Conservation (phyloP, 768 basidiomycete species). For the Butyriboletus loyo region DNA sequence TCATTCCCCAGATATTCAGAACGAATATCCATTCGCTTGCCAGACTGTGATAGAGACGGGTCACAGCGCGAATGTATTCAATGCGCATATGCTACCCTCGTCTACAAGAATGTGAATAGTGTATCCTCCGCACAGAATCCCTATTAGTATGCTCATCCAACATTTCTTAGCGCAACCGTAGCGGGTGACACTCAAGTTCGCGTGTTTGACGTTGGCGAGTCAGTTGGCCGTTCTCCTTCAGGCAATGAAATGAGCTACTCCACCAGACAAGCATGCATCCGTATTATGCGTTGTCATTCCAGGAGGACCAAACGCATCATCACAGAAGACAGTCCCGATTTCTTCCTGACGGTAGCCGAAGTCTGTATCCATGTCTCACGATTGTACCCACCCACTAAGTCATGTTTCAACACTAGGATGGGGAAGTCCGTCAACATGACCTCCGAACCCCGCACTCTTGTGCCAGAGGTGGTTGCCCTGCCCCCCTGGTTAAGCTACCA, state of each 20-base stretch:
- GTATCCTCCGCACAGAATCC: constrained; percentile 13
- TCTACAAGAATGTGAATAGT: constrained; percentile 70
- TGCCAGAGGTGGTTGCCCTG: constrained; percentile 52
- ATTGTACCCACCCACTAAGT: constrained; percentile 10
- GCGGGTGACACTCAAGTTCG: constrained; percentile 75
- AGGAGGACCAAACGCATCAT: constrained; percentile 75
- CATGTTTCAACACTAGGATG: constrained; percentile 55
- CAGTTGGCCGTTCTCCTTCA: constrained; percentile 35
- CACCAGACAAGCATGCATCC: constrained; percentile 46
- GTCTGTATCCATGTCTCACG: constrained; percentile 34
- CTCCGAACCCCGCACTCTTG: constrained; percentile 71
- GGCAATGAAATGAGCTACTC: constrained; percentile 46
- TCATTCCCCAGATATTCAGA: constrained; percentile 28
- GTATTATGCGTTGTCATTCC: constrained; percentile 65
- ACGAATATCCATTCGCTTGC: constrained; percentile 64
- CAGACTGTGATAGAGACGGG: constrained; percentile 72
- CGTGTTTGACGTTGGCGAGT: constrained; percentile 66
- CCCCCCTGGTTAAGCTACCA: constrained; percentile 64
- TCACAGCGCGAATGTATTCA: constrained; percentile 84
- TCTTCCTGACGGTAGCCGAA: constrained; percentile 79
- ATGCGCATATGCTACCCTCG: constrained; percentile 72
- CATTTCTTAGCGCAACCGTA: constrained; percentile 55
- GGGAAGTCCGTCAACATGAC: constrained; percentile 85
- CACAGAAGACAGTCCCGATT: constrained; percentile 73
- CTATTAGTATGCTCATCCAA: constrained; percentile 4